Conservation (phyloP, 371 early-diverging fungal species). For the Fennellomyces sp. region DNA sequence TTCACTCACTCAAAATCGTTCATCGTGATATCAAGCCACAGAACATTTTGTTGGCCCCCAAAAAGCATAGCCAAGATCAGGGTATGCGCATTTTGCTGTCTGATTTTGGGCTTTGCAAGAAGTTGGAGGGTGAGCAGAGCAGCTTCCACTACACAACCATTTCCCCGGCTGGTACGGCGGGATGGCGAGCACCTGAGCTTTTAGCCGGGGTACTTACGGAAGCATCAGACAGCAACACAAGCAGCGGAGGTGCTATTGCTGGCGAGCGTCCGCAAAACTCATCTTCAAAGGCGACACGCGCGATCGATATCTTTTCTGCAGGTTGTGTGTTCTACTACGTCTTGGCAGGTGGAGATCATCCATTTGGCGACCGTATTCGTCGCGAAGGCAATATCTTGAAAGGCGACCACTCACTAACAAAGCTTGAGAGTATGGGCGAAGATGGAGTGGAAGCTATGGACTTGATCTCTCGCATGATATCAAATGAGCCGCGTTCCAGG, state of each 20-base stretch:
- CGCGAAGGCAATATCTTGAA: slow-evolving; percentile 88
- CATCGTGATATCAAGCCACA: slow-evolving; percentile 96
- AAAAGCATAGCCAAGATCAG: slow-evolving; percentile 38
- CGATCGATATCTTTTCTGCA: slow-evolving; percentile 94
- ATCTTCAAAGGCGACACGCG: slow-evolving; percentile 75
- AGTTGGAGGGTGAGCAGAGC: slow-evolving; percentile 91
- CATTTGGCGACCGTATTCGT: slow-evolving; percentile 90
- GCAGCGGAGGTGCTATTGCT: slow-evolving; percentile 9
- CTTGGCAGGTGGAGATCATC: slow-evolving; percentile 88
- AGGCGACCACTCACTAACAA: slow-evolving; percentile 68
- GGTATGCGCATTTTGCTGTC: slow-evolving; percentile 83
- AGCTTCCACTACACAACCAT: slow-evolving; percentile 91
- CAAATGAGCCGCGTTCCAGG: slow-evolving; percentile 73
- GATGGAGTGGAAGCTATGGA: slow-evolving; percentile 87
- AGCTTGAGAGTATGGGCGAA: slow-evolving; percentile 69
- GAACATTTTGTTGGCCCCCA: slow-evolving; percentile 84
- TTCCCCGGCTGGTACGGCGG: slow-evolving; percentile 85
- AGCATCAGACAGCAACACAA: slow-evolving; percentile 25
- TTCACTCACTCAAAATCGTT: slow-evolving; percentile 93
- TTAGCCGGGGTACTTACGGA: slow-evolving; percentile 41
- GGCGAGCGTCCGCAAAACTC: slow-evolving; percentile 9
- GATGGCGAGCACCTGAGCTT: slow-evolving; percentile 98
- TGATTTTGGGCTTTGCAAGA: slow-evolving; percentile 98
- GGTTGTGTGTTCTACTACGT: slow-evolving; percentile 96
- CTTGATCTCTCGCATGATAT: slow-evolving; percentile 89